Base-by-base conservation (phyloP, 345 rosid species). In the Sonneratia alba region DNA sequence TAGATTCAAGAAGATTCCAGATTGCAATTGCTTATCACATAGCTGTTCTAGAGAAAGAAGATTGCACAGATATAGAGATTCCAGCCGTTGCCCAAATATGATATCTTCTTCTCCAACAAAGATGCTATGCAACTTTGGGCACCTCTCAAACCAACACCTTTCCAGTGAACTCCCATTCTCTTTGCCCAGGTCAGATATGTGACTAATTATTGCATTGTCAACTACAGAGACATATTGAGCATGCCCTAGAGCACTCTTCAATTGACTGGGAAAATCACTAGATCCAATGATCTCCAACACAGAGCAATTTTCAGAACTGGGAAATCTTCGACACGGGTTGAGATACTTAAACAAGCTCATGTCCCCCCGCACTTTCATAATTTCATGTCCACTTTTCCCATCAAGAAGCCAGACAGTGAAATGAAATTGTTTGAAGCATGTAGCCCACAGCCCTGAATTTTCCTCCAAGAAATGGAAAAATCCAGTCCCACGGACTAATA, bases 121-220 rank as follows among this genome's bases (percentile, higher is more conserved):
- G 57, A 86, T 76, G 70, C 73, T 47, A 24, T 69, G 32, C 77
- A 78, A 49, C 24, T 82, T 55, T 0, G 3, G 3, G 77, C 88
- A 86, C 73, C 82, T 71, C 6, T 76, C 78, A 42, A 90, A 57
- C 81, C 80, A 85, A 53, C 77, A 80, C 9, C 82, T 70, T 71
- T 75, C 81, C 55, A 82, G 56, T 7, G 65, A 74, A 15, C 21
- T 65, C 70, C 0, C 61, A 0, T 67, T 56, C 32, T 42, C 79
- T 7, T 73, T 24, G 15, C 73, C 74, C 16, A 87, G 69, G 70
- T 76, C 69, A 48, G 86, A 85, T 56, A 77, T 65, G 36, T 70
- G 59, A 7, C 27, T 79, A 62, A 76, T 15, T 34, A 72, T 74
- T 27, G 1, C 49, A 72, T 61, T 53, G 21, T 86, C 76, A 65